These are phyloP conservation scores for Gastrodia elata DNA, from an alignment of 106 monocot species.

Conservation along the genomic window DNA sequence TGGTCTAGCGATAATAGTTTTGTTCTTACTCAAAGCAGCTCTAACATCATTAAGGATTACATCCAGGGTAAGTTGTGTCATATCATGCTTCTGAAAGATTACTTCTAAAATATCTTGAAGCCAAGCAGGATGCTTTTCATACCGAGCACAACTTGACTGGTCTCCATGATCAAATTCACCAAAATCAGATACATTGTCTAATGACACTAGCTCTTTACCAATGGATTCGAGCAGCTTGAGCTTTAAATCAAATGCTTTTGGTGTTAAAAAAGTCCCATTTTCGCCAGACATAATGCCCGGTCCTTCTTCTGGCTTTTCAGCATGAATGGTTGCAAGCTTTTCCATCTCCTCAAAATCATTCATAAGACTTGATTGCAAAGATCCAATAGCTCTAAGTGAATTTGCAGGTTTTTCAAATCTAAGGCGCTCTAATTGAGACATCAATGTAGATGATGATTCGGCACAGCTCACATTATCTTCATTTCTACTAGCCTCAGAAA, in stretches of 20 bases:
- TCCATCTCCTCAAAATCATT: conserved; percentile 62
- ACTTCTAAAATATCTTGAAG: conserved; percentile 37
- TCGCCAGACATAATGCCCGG: conserved; percentile 10
- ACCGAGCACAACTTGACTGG: background rate
- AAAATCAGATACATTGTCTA: conserved; percentile 2
- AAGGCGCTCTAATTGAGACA: conserved; percentile 57
- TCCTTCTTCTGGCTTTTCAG: conserved; percentile 17
- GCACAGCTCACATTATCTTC: conserved; percentile 45
- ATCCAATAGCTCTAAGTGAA: conserved; percentile 15
- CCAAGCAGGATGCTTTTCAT: conserved; percentile 30
- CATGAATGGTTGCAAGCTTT: conserved; percentile 34
- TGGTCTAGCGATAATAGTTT: background rate
- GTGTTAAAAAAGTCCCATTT: background rate
- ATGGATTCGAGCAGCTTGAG: conserved; percentile 7
- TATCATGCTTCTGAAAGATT: conserved; percentile 29
- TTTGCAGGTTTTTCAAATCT: conserved; percentile 29
- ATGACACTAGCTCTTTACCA: conserved; percentile 24
- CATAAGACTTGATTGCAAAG: conserved; percentile 54
- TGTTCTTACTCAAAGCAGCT: conserved; percentile 11
- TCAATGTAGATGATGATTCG: conserved; percentile 58
- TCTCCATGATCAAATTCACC: background rate
- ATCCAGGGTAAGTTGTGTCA: conserved; percentile 16
- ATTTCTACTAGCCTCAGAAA: conserved; percentile 22
- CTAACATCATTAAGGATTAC: conserved; percentile 25
- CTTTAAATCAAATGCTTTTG: conserved; percentile 12